These are phyloP conservation scores for Mycosphaerelloides madeirae DNA, from an alignment of 2,329 filamentous ascomycete species.

Conservation along the genomic window DNA sequence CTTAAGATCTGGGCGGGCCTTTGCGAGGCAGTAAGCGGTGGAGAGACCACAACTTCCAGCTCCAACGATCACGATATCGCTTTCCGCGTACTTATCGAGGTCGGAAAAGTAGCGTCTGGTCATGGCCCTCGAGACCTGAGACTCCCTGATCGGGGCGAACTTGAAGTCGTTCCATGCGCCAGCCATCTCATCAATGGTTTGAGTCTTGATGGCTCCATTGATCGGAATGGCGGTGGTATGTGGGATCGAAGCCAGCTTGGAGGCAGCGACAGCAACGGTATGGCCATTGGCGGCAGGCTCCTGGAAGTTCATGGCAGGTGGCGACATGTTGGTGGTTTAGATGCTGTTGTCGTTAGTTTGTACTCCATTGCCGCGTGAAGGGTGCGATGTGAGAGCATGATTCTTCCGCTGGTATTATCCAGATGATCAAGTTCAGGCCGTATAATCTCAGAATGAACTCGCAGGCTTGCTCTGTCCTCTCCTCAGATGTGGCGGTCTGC, in stretches of 20 bases:
- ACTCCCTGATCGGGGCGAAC: conserved; percentile 85
- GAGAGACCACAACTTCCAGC: conserved; percentile 84
- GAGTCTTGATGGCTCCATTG: conserved; percentile 37
- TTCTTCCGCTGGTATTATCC: conserved; percentile 99
- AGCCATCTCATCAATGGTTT: conserved; percentile 61
- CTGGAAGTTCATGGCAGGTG: conserved; percentile 61
- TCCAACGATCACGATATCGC: conserved; percentile 88
- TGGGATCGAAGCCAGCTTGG: conserved; percentile 44
- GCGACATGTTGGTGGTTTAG: conserved; percentile 62
- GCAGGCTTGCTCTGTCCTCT: conserved; percentile 16
- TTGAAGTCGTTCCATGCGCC: conserved; percentile 76
- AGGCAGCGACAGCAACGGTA: conserved; percentile 43
- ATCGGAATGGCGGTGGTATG: conserved; percentile 32
- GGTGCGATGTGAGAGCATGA: conserved; percentile 69
- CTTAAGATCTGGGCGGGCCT: conserved; percentile 79
- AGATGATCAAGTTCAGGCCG: conserved; percentile 90
- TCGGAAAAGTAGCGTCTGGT: conserved; percentile 88
- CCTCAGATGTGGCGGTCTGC: conserved; percentile 6
- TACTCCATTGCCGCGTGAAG: conserved; percentile 33
- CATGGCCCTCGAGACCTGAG: conserved; percentile 86
- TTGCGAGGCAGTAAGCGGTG: conserved; percentile 77
- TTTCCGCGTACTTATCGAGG: conserved; percentile 83
- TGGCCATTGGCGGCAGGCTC: conserved; percentile 40
- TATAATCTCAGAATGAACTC: conserved; percentile 73
- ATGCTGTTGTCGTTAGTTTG: conserved; percentile 38